Percentiles rank a stretch among this genome's conserved stretches.
These are phyloP conservation scores for Salix dunnii DNA, from an alignment of 345 rosid species.

Conservation along the genomic window DNA sequence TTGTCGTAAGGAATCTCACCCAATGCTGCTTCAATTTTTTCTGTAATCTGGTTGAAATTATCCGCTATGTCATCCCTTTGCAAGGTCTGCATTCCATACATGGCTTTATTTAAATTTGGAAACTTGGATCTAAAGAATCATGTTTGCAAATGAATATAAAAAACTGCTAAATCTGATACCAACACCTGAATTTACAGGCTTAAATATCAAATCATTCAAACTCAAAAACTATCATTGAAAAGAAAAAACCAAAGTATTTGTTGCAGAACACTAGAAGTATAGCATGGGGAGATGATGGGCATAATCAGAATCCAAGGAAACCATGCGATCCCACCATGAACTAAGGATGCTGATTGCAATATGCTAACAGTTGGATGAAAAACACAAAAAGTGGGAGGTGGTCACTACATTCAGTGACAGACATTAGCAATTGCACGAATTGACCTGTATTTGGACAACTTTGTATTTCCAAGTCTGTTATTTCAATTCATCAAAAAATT, in stretches of 20 bases:
- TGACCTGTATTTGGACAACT: background rate
- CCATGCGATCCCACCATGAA: background rate
- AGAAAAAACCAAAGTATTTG: background rate
- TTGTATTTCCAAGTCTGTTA: background rate
- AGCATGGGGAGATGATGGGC: background rate
- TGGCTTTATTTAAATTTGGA: background rate
- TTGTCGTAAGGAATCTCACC: constrained; percentile 52
- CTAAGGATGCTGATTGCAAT: background rate
- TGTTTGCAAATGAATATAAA: background rate
- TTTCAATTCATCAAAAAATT: background rate
- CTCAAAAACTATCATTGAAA: background rate
- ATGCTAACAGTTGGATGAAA: background rate
- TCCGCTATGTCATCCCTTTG: constrained; percentile 40
- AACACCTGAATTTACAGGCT: background rate
- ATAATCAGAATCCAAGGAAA: background rate
- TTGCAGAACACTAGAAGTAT: background rate
- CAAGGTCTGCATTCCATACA: constrained; percentile 41
- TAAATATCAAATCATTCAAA: background rate
- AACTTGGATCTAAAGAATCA: background rate
- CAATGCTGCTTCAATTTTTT: constrained; percentile 69
- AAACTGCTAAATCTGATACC: background rate
- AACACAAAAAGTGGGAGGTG: background rate
- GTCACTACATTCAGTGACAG: background rate
- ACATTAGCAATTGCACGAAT: background rate
- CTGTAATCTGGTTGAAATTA: constrained; percentile 52